Conservation (phyloP, 1,284 basidiomycete species). For the Rhodofomes roseus region DNA sequence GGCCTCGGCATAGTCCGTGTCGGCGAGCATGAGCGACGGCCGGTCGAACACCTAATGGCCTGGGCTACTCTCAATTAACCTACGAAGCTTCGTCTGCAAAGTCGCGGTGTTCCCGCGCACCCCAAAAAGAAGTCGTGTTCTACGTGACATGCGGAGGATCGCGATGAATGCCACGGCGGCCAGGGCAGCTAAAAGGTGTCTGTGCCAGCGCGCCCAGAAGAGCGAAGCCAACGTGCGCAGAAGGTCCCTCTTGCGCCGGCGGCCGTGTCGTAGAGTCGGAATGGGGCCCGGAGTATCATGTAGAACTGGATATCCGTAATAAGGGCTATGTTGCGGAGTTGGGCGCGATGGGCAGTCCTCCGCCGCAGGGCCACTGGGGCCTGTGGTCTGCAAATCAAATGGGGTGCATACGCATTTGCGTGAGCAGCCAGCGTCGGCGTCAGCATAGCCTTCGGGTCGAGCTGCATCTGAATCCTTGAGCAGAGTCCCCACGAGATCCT, state of each 20-base stretch:
- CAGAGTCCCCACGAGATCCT: conserved; percentile 40
- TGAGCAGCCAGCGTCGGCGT: not conserved
- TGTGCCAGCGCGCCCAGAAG: conserved; percentile 63
- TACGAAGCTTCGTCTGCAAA: not conserved
- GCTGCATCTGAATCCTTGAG: conserved; percentile 1
- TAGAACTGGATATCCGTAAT: conserved; percentile 75
- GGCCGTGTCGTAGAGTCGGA: conserved; percentile 51
- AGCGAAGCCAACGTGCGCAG: conserved; percentile 59
- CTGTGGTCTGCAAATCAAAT: not conserved
- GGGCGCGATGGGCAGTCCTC: conserved; percentile 24
- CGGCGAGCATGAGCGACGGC: not conserved
- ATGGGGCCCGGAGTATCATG: conserved; percentile 24
- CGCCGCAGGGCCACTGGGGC: not conserved
- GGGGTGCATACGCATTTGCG: not conserved
- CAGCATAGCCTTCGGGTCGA: not conserved
- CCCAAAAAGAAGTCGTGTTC: not conserved
- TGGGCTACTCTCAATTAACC: not conserved
- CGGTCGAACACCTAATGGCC: not conserved
- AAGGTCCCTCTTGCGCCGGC: conserved; percentile 69
- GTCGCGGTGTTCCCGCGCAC: not conserved
- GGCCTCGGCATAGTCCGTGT: not conserved
- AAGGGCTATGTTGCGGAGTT: conserved; percentile 68
- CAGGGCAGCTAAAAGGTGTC: conserved; percentile 32
- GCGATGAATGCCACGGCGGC: conserved; percentile 12
- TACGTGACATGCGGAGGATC: not conserved